Conservation (phyloP, 768 basidiomycete species). For the Rhodotorula taiwanensis region DNA sequence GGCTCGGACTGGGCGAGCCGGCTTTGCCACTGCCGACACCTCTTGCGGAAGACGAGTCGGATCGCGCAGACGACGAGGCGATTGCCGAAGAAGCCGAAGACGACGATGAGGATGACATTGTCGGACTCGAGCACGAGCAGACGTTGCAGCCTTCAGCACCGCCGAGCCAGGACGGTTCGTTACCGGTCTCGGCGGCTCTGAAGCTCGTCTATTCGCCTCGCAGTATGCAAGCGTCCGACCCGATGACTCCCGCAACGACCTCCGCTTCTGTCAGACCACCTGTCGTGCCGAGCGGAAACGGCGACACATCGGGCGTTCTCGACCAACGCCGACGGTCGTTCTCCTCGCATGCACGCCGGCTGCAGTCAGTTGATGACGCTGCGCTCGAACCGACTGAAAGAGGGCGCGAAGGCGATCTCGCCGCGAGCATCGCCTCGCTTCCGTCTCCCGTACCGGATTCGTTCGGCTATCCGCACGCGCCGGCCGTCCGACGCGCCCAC, state of each 20-base stretch:
- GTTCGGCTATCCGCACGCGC: background rate
- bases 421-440: too few species aligned
- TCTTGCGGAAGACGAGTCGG: background rate
- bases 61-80: conserved; percentile 1
- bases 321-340: background rate
- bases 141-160: background rate
- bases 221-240: background rate
- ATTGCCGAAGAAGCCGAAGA: background rate
- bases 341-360: background rate
- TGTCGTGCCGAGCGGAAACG: too few species aligned
- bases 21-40: conserved; percentile 9
- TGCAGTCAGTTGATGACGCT: too few species aligned
- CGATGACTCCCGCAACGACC: background rate
- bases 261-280: too few species aligned
- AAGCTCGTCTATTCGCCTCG: conserved; percentile 31
- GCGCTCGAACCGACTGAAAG: too few species aligned
- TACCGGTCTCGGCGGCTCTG: background rate
- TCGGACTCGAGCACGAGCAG: background rate
- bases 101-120: background rate
- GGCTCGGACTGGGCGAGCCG: conserved; percentile 19
- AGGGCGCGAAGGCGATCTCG: too few species aligned
- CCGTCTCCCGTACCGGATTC: too few species aligned
- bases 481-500: too few species aligned
- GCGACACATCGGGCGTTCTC: too few species aligned
- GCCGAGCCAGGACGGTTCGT: background rate